Base-by-base conservation (phyloP, 257 asterid species). In the Forsythia suspensa region DNA sequence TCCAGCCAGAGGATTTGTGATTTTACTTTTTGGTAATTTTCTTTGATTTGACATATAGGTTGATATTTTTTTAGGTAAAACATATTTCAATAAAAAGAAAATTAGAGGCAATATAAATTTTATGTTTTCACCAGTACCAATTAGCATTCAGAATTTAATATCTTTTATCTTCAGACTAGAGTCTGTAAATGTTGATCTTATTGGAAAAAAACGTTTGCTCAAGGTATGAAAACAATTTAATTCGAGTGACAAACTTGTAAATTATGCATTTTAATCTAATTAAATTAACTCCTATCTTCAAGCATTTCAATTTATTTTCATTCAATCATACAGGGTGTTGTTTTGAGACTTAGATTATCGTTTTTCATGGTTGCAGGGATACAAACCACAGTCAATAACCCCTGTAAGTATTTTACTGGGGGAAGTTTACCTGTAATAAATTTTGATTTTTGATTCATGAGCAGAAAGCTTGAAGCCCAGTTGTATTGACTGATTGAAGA, bases 301-400 rank as follows among this genome's bases (percentile, higher is more conserved):
- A 43, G 82, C 55, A 65, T 39, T 74, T 77, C 39, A 37, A 36
- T 24, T n/a, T 82, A 63, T 43, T 55, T 81, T 48, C 13, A 16
- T 44, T 78, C 42, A 13, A n/a, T 5, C 51, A 39, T n/a, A 59
- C 40, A 59, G 78, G 59, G 67, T 75, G 52, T 70, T 36, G 51
- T 79, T 77, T 77, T 79, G 63, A 79, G 79, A 67, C 71, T 77
- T 71, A 42, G 70, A 74, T 77, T 73, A 80, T 76, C 39, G 46
- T 65, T 44, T 72, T 57, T 75, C 73, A 21, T 70, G 74, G 80
- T 80, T 86, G 85, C 87, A 80, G 87, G 82, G 59, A 77, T 15
- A 57, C 42, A 36, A 29, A 69, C 24, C 71, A 59, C 71, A 75
- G 74, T 73, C 77, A 46, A 71, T 66, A 77, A 70, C 67, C 80